Evolutionary conservation across 345 rosid species (phyloP).

Genomic region (sweet orange (Citrus sinensis)): DVS_A1.0 CM039167.1:3738001-3738500

Average conservation of each 20-base stretch:
- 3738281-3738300: neutral
- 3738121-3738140: neutral
- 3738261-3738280: slow-evolving; percentile 12
- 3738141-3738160: neutral
- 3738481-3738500: neutral
- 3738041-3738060: slow-evolving; percentile 94
- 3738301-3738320: slow-evolving; percentile 20
- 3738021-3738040: slow-evolving; percentile 96
- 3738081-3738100: slow-evolving; percentile 66
- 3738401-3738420: slow-evolving; percentile 14
- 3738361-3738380: neutral
- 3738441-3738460: slow-evolving; percentile 27
- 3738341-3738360: neutral
- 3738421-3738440: slow-evolving; percentile 24
- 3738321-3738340: slow-evolving; percentile 5
- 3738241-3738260: neutral
- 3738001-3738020: slow-evolving; percentile 18
- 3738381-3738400: neutral
- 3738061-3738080: slow-evolving; percentile 95
- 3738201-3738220: neutral
- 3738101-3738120: neutral
- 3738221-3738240: neutral
- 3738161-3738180: neutral
- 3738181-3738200: neutral
- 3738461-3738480: neutral